Conservation (phyloP, 139 green algal genomes). For the Yamagishiella unicocca region DNA sequence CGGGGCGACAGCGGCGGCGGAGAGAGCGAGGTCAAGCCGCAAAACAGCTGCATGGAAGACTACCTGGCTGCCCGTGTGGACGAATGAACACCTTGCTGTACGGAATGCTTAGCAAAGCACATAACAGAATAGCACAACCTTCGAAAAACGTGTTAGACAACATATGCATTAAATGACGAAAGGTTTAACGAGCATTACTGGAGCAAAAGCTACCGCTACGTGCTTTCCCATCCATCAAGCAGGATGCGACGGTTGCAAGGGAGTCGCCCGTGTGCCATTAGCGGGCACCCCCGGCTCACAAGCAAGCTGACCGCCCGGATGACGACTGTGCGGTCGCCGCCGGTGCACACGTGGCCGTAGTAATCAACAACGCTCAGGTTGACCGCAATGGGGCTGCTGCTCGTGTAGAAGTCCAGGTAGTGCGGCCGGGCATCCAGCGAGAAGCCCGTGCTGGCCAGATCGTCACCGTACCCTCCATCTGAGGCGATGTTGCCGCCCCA, state of each 20-base stretch:
- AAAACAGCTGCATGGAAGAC: too few species aligned
- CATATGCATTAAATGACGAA: too few species aligned
- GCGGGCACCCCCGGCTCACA: background rate
- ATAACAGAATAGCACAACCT: too few species aligned
- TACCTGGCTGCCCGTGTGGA: too few species aligned
- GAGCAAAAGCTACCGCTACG: too few species aligned
- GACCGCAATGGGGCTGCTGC: background rate
- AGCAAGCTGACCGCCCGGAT: constrained; percentile 16
- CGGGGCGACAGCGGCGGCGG: background rate
- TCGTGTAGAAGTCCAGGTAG: constrained; percentile 27
- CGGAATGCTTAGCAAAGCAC: too few species aligned
- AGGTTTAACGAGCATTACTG: too few species aligned
- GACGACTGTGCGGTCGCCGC: constrained; percentile 22
- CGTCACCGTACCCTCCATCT: background rate
- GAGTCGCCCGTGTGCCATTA: background rate
- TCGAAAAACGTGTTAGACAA: too few species aligned
- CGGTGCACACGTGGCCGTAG: constrained; percentile 14
- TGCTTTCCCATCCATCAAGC: too few species aligned
- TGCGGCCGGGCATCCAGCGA: background rate
- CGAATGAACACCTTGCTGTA: too few species aligned
- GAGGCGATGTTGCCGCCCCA: background rate
- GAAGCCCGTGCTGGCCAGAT: background rate
- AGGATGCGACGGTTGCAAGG: too few species aligned
- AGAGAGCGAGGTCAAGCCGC: background rate
- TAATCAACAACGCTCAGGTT: background rate